Conservation (phyloP, 306 rosid genomes). For the Cucurbita ficifolia region DNA sequence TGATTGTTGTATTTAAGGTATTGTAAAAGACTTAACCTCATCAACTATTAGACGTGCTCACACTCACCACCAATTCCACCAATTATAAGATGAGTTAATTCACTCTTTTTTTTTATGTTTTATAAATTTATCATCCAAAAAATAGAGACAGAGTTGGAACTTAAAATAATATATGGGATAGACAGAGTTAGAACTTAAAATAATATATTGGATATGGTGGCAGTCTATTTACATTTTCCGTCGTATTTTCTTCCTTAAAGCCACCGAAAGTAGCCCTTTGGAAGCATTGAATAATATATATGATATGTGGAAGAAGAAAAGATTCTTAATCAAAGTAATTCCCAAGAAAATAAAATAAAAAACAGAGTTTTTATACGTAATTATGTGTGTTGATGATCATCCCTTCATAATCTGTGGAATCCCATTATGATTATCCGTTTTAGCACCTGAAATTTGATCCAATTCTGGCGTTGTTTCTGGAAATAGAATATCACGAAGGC, state of each 20-base stretch:
- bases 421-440: not conserved
- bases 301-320: not conserved
- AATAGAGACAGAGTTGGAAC: too few species aligned
- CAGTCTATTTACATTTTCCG: not conserved
- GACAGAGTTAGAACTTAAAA: too few species aligned
- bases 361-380: not conserved
- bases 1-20: too few species aligned
- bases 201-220: not conserved
- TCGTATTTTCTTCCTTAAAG: not conserved
- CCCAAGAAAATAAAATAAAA: not conserved
- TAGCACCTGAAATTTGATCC: not conserved
- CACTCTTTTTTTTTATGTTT: too few species aligned
- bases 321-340: not conserved
- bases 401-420: not conserved
- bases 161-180: too few species aligned
- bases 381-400: not conserved
- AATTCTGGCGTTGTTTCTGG: not conserved
- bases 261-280: not conserved
- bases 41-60: too few species aligned
- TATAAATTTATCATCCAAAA: too few species aligned
- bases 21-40: too few species aligned
- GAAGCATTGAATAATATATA: not conserved
- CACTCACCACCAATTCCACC: too few species aligned
- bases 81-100: too few species aligned
- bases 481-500: constrained; percentile 24